Conservation (phyloP, 306 rosid genomes). For the Datisca glomerata region DNA sequence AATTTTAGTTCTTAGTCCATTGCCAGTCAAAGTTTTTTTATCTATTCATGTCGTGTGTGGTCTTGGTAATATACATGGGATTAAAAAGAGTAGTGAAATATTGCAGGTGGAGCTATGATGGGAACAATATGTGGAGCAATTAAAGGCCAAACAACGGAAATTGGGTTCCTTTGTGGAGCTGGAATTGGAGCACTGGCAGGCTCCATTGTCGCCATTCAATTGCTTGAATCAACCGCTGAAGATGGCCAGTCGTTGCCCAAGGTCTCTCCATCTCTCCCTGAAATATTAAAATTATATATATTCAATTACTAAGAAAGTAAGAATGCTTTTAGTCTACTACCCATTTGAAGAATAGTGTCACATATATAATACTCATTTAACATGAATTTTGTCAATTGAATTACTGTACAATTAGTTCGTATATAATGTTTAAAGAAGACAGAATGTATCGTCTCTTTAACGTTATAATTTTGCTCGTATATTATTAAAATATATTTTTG, state of each 20-base stretch:
- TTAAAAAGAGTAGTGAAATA: neutral
- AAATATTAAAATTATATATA: neutral
- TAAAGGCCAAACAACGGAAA: neutral
- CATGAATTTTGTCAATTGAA: neutral
- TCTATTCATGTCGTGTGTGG: too few relatives aligned
- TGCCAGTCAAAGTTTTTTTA: neutral
- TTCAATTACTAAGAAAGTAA: neutral
- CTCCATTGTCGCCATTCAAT: neutral
- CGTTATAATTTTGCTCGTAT: too few relatives aligned
- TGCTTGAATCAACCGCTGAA: neutral
- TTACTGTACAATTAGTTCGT: too few relatives aligned
- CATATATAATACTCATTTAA: neutral
- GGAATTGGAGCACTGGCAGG: neutral
- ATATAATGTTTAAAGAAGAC: too few relatives aligned
- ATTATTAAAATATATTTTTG: too few relatives aligned
- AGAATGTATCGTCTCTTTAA: too few relatives aligned
- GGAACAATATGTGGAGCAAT: conserved; percentile 2
- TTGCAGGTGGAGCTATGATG: neutral
- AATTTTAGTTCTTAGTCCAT: neutral
- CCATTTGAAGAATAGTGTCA: too few relatives aligned
- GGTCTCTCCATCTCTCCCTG: too few relatives aligned
- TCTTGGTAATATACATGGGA: neutral
- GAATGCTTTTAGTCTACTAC: neutral
- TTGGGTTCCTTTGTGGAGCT: neutral
- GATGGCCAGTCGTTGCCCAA: neutral